phyloP scores from a whole-genome alignment of 176 grass and related monocot species.

The Melocanna baccifera region DNA sequence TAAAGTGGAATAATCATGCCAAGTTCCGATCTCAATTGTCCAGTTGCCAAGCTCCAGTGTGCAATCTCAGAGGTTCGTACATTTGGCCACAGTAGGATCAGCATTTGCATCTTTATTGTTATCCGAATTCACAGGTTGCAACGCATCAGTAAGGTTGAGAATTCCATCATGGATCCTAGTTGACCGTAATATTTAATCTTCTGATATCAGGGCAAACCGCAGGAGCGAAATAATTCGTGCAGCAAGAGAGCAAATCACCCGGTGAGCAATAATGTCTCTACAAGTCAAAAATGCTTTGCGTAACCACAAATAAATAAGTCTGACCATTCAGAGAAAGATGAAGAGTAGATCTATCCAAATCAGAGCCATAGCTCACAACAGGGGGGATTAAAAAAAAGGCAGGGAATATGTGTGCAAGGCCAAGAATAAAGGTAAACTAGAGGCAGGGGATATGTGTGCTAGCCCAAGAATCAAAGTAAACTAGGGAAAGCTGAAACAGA shows the following conservation, averaged over 20 bases:
- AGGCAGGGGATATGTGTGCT: not conserved
- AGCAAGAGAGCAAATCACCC: not conserved
- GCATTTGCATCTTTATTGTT: not conserved
- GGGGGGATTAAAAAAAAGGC: not conserved
- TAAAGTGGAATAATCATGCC: not conserved
- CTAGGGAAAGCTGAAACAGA: not conserved
- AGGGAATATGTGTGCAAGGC: not conserved
- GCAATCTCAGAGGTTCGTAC: not conserved
- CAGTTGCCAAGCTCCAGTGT: not conserved
- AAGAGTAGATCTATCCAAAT: not conserved
- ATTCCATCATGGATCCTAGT: not conserved
- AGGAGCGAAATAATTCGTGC: not conserved
- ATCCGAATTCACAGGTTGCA: not conserved
- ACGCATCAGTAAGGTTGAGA: not conserved
- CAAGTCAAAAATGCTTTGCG: constrained; percentile 22
- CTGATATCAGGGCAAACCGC: not conserved
- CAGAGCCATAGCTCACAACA: not conserved
- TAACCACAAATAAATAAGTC: constrained; percentile 2
- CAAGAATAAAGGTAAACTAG: not conserved
- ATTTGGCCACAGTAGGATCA: not conserved
- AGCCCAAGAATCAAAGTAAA: not conserved
- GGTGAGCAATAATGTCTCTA: not conserved
- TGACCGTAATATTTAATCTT: constrained; percentile 24
- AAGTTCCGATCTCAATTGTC: not conserved
- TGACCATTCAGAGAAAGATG: not conserved